phyloP scores from a whole-genome alignment of 208 protist genomes.

The Herpetomonas tarakana region DNA sequence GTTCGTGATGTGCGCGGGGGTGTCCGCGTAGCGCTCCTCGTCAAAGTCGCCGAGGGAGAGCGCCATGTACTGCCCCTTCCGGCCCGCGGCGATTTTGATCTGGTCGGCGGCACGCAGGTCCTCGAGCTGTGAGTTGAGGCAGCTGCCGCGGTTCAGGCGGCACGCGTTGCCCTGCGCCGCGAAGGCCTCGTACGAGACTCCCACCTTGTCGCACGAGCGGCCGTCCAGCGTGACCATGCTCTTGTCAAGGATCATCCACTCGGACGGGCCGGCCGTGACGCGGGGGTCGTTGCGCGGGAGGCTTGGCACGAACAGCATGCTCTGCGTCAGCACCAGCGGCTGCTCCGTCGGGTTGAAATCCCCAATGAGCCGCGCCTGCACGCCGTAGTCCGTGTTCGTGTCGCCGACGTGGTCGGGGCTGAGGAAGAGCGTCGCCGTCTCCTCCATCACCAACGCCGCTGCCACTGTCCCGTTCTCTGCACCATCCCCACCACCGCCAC shows the following conservation, averaged over 20 bases:
- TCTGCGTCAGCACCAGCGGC: constrained; percentile 46
- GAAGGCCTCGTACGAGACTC: constrained; percentile 89
- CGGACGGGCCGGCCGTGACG: constrained; percentile 38
- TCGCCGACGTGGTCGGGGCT: constrained; percentile 37
- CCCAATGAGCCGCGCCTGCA: constrained; percentile 61
- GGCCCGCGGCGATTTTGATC: constrained; percentile 30
- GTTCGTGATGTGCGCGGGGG: not conserved
- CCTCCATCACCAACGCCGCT: constrained; percentile 3
- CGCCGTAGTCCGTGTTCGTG: constrained; percentile 31
- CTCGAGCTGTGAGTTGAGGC: constrained; percentile 79
- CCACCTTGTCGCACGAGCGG: constrained; percentile 85
- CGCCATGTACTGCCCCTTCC: constrained; percentile 56
- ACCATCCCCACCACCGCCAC: not conserved
- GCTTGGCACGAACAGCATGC: constrained; percentile 77
- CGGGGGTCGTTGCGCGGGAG: constrained; percentile 29
- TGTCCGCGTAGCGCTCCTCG: constrained; percentile 11
- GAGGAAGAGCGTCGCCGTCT: constrained; percentile 36
- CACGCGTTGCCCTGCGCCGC: constrained; percentile 68
- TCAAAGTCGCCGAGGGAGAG: constrained; percentile 53
- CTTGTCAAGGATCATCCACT: constrained; percentile 78
- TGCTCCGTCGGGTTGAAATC: constrained; percentile 52
- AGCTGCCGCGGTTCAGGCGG: constrained; percentile 50
- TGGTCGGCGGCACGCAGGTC: constrained; percentile 63
- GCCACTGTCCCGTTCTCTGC: not conserved
- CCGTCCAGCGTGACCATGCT: constrained; percentile 69